Conservation (phyloP, 345 rosid genomes). For the Gossypium longicalyx region DNA sequence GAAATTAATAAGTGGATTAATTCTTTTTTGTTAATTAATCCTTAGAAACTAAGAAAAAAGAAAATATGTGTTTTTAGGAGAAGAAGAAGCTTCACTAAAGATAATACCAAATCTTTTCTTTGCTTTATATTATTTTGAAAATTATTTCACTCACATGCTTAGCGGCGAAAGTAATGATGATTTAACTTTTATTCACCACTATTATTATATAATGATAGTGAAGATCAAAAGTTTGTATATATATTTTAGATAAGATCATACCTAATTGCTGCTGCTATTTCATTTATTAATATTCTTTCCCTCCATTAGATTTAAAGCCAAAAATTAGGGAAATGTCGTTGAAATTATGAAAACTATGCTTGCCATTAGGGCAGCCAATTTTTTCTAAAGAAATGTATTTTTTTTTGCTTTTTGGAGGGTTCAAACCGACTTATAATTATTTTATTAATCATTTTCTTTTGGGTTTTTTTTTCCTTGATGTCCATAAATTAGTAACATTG, state of each 20-base stretch:
- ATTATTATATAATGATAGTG: not conserved
- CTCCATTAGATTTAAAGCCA: slow-evolving; percentile 36
- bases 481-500: not conserved
- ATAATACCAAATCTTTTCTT: not conserved
- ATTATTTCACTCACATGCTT: slow-evolving; percentile 14
- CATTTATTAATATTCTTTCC: not conserved
- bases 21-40: slow-evolving; percentile 1
- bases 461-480: not conserved
- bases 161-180: not conserved
- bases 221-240: not conserved
- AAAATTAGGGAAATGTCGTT: slow-evolving; percentile 27
- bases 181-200: not conserved
- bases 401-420: not conserved
- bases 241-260: slow-evolving; percentile 1
- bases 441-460: not conserved
- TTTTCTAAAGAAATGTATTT: not conserved
- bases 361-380: not conserved
- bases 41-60: not conserved
- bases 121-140: too few relatives aligned
- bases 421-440: not conserved
- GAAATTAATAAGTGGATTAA: slow-evolving; percentile 18
- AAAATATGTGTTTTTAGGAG: not conserved
- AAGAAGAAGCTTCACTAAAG: slow-evolving; percentile 19
- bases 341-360: slow-evolving; percentile 14
- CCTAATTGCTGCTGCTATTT: not conserved